Percentiles rank a stretch among this genome's conserved stretches.
Conservation (phyloP, 306 rosid genomes). For the Quercus suber region DNA sequence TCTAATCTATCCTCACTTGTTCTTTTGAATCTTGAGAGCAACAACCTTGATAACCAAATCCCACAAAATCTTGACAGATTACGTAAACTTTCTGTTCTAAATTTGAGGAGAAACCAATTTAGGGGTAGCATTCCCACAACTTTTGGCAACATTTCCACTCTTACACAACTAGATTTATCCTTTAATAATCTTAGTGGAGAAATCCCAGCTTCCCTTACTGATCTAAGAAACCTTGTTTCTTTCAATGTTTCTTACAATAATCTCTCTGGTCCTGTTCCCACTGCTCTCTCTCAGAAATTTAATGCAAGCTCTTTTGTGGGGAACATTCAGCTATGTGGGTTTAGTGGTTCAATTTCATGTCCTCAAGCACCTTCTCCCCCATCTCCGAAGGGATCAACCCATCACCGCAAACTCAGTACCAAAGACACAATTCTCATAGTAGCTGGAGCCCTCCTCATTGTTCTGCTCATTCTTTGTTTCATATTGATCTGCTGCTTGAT, state of each 20-base stretch:
- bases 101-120: constrained; percentile 52
- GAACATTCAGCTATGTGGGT: constrained; percentile 74
- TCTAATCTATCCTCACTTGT: constrained; percentile 43
- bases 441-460: constrained; percentile 62
- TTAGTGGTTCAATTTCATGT: constrained; percentile 53
- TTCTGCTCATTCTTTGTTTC: constrained; percentile 54
- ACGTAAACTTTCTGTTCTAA: constrained; percentile 56
- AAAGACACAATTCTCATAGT: constrained; percentile 80
- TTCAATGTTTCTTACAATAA: constrained; percentile 77
- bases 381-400: constrained; percentile 27
- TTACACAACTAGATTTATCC: constrained; percentile 69
- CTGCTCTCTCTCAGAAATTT: constrained; percentile 49
- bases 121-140: constrained; percentile 58
- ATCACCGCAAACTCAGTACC: constrained; percentile 55
- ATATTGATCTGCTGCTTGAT: constrained; percentile 59
- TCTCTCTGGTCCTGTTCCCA: constrained; percentile 80
- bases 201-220: constrained; percentile 59
- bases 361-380: constrained; percentile 59
- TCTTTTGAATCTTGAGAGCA: constrained; percentile 42
- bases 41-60: constrained; percentile 42
- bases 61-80: constrained; percentile 48
- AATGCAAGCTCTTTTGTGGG: constrained; percentile 73
- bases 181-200: constrained; percentile 61
- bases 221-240: constrained; percentile 38
- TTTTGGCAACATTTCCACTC: constrained; percentile 58